Conservation (phyloP, 805 yeast genomes). For the Saturnispora halmiae region DNA sequence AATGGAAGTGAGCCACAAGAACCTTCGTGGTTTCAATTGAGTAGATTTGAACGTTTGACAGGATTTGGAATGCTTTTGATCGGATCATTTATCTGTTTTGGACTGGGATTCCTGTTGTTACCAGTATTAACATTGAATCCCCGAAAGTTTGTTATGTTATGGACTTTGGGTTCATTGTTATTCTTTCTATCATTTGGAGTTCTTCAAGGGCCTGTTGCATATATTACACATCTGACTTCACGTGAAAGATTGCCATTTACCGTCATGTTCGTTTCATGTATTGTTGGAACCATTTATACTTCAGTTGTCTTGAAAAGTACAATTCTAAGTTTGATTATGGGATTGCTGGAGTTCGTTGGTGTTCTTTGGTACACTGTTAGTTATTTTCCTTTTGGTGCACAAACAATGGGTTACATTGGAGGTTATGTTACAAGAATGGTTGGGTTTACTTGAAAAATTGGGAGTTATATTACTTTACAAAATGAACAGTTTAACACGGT, state of each 20-base stretch:
- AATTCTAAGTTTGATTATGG: slow-evolving; percentile 64
- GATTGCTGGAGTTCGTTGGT: slow-evolving; percentile 71
- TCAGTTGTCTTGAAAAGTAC: slow-evolving; percentile 66
- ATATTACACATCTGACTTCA: slow-evolving; percentile 63
- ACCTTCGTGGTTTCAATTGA: slow-evolving; percentile 67
- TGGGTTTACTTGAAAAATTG: slow-evolving; percentile 24
- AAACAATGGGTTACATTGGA: slow-evolving; percentile 43
- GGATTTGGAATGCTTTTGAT: slow-evolving; percentile 70
- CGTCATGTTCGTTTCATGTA: slow-evolving; percentile 68
- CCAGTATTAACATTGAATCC: slow-evolving; percentile 89
- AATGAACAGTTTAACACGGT: too few relatives aligned
- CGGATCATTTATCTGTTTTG: slow-evolving; percentile 74
- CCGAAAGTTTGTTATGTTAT: slow-evolving; percentile 76
- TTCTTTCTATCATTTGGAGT: slow-evolving; percentile 87
- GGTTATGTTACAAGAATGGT: slow-evolving; percentile 32
- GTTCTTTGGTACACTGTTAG: slow-evolving; percentile 85
- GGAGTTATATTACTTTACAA: too few relatives aligned
- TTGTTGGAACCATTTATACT: slow-evolving; percentile 67
- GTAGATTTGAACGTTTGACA: slow-evolving; percentile 71
- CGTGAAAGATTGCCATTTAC: slow-evolving; percentile 75
- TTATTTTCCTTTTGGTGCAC: slow-evolving; percentile 93
- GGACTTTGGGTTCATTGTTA: slow-evolving; percentile 86
- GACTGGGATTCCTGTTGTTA: slow-evolving; percentile 70
- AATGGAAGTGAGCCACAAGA: slow-evolving; percentile 51
- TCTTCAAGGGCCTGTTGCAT: slow-evolving; percentile 85